Evolutionary conservation across 805 yeast genomes (phyloP), one percentile per base, ranked within the genome.

Genomic region (Ogataea neopini): DNA sequence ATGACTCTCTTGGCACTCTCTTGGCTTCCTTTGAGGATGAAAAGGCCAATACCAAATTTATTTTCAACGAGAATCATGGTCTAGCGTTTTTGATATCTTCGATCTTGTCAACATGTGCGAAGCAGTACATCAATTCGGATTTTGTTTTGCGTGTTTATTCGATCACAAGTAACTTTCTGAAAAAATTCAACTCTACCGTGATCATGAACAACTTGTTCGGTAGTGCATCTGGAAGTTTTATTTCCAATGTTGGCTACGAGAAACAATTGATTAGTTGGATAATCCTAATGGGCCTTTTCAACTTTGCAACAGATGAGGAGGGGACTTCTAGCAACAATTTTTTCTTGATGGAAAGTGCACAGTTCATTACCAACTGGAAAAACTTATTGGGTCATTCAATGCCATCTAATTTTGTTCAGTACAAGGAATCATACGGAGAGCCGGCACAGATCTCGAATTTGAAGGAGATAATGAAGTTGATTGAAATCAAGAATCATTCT

Each of bases 301-400:
- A 81, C 42, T 77, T 79, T 57, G 67, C 63, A 2, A 54, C 66
- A 3, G 63, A 63, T 34, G 52, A 50, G 6, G 50, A 52, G 22
- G 58, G 66, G 1, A 36, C 45, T 6, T 48, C 61, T 0, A 86
- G 84, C 30, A 74, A 75, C 13, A 67, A 71, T 19, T 77, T 79
- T 47, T 68, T 86, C 30, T 69, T 73, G 43, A 70, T 80, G 47
- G 84, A 83, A 52, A 67, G 76, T 11, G 74, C 81, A 2, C 88
- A 83, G 53, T 70, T 86, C 42, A 63, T 86, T 39, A 62, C 72
- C 8, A 69, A 85, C 47, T 86, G 91, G 91, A 81, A 81, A 51
- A 74, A 77, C 36, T 68, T 83, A 6, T 57, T 82, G 32, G 75
- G 80, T 1, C 79, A 78, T 39, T 69, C 78, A 2, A 73, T 76